Conservation (phyloP, 192 early-diverging fungal species). For the Mortierella hygrophila region DNA sequence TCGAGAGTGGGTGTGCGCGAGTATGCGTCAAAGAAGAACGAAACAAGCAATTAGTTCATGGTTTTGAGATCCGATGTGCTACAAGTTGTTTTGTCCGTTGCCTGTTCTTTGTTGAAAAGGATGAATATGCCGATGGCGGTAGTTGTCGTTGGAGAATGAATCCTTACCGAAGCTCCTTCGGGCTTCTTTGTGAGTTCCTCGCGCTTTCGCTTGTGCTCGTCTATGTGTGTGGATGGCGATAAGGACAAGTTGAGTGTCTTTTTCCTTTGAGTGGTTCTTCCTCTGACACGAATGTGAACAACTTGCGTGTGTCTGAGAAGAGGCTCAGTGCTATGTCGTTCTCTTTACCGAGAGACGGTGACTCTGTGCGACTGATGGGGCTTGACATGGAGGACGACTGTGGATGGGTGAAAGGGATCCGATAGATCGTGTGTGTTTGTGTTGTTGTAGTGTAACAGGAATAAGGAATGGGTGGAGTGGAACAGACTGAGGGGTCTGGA, state of each 20-base stretch:
- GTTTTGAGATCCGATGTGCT: neutral
- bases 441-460: neutral
- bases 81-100: neutral
- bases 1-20: neutral
- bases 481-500: too few species aligned
- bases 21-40: neutral
- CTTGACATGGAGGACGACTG: constrained; percentile 21
- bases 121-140: too few species aligned
- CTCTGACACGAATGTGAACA: neutral
- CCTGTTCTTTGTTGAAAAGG: neutral
- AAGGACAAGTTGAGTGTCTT: neutral
- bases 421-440: too few species aligned
- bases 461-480: too few species aligned
- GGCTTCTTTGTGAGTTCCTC: constrained; percentile 44
- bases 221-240: neutral
- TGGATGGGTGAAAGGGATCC: too few species aligned
- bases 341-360: constrained; percentile 31
- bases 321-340: neutral
- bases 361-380: constrained; percentile 31
- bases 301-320: neutral
- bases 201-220: constrained; percentile 51
- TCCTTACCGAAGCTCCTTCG: constrained; percentile 12
- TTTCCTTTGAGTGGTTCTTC: neutral
- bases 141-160: neutral
- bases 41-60: neutral